A percentile compares a stretch with the other conserved stretches of the same genome.
Evolutionary conservation across 108 stramenopile genomes (phyloP).

Genomic region (Cyclotella sp.): DNA sequence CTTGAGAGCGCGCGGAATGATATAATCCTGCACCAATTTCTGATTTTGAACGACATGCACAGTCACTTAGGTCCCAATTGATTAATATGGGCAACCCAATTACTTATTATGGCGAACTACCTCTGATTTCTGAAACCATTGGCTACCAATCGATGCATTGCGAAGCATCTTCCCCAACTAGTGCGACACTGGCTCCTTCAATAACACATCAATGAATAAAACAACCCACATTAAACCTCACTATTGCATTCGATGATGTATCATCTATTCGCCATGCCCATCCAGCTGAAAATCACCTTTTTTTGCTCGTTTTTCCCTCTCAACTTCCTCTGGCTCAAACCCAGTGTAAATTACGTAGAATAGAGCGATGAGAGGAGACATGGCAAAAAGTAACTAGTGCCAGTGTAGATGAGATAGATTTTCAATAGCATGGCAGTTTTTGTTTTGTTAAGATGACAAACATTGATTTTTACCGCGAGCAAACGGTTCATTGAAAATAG

Average conservation of each 20-base stretch:
- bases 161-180: too few species aligned
- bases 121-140: too few species aligned
- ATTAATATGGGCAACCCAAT: too few species aligned
- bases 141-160: too few species aligned
- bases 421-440: not conserved
- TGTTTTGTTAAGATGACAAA: not conserved
- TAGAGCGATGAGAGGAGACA: conserved; percentile 82
- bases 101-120: too few species aligned
- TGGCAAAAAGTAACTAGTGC: conserved; percentile 76
- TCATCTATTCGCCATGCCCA: conserved; percentile 84
- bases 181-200: not conserved
- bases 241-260: too few species aligned
- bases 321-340: conserved; percentile 82
- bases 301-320: conserved; percentile 70
- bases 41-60: too few species aligned
- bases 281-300: conserved; percentile 87
- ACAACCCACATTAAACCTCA: not conserved
- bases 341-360: conserved; percentile 83
- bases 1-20: too few species aligned
- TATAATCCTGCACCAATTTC: too few species aligned
- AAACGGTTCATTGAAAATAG: too few species aligned
- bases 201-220: not conserved
- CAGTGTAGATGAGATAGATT: not conserved
- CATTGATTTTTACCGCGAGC: too few species aligned
- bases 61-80: too few species aligned